Evolutionary conservation across 768 basidiomycete species (phyloP), one percentile per base, ranked within the genome.

Genomic region (Pseudohyphozyma bogoriensis): DNA sequence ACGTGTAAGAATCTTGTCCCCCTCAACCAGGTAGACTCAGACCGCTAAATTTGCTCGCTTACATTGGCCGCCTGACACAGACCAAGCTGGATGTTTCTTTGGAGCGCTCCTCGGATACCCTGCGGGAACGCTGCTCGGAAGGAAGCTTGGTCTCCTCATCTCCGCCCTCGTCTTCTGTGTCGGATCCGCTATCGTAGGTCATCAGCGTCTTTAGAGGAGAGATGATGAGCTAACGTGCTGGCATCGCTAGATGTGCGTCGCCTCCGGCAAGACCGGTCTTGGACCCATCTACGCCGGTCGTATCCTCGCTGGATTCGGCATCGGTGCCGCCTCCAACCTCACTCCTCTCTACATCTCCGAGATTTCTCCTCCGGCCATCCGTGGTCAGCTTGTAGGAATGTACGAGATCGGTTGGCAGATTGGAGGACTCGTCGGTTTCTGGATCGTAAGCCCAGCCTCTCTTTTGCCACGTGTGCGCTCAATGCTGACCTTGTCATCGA

Each of bases 181-280:
- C 56, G 87, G 87, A 73, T 78, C 84, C 49, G 77, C 79, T 32
- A 77, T 87, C 77, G 71, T 78, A n/a, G n/a, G n/a, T n/a, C n/a
- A n/a, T n/a, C n/a, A n/a, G 62, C n/a, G 40, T 18, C 18, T 16
- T 7, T 6, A 16, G 6, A 18, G 40, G 16, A 11, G 37, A 10
- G 10, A 20, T 10, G 10, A 20, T 20, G 10, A 10, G 37, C 20
- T 10, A 39, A 20, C 37, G 20, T 11, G 37, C 37, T 39, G 20
- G 11, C 20, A 20, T 11, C 37, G 37, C 37, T 20, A 10, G 10
- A 13, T n/a, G 45, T 12, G 16, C 22, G 11, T 39, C 12, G 11
- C 37, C 37, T 39, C 37, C 18, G 18, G n/a, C 18, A n/a, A n/a
- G n/a, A n/a, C n/a, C n/a, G n/a, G n/a, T n/a, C n/a, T n/a, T n/a